Percentiles rank a stretch among this genome's conserved stretches.
Conservation (phyloP, 306 rosid species). For the Malus sylvestris region DNA sequence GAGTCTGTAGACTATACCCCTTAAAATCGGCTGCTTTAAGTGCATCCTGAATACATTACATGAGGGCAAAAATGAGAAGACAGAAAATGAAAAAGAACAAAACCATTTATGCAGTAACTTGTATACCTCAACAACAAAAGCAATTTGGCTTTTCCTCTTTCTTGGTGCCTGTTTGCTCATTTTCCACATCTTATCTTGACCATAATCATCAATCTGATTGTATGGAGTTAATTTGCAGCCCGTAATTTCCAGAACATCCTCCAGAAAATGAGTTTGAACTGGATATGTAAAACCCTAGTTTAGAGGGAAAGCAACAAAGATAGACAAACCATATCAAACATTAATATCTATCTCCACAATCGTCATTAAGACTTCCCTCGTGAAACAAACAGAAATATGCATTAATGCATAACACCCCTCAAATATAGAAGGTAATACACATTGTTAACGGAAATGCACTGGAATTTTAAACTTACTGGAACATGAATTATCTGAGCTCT, state of each 20-base stretch:
- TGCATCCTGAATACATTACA: constrained; percentile 62
- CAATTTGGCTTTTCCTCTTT: constrained; percentile 97
- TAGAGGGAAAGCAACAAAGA: neutral
- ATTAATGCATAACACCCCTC: neutral
- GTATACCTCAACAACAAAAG: constrained; percentile 74
- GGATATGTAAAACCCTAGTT: constrained; percentile 82
- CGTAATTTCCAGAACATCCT: constrained; percentile 72
- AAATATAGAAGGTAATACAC: neutral
- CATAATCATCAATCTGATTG: constrained; percentile 94
- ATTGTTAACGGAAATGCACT: neutral
- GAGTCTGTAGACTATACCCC: constrained; percentile 61
- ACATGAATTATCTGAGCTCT: constrained; percentile 55
- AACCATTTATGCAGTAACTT: constrained; percentile 1
- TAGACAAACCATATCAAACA: constrained; percentile 1
- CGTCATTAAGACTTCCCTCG: neutral
- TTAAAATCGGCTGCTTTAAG: constrained; percentile 65
- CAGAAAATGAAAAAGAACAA: neutral
- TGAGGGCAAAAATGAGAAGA: constrained; percentile 16
- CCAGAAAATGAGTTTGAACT: constrained; percentile 74
- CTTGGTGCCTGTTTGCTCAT: constrained; percentile 82
- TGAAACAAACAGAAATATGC: neutral
- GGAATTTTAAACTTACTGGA: constrained; percentile 42
- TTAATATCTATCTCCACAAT: neutral
- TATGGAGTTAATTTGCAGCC: constrained; percentile 66
- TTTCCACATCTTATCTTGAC: constrained; percentile 92